Percentiles rank a stretch among this genome's conserved stretches.
These are phyloP conservation scores for Haberlea rhodopensis DNA, from an alignment of 257 asterid genomes.

Conservation along the genomic window DNA sequence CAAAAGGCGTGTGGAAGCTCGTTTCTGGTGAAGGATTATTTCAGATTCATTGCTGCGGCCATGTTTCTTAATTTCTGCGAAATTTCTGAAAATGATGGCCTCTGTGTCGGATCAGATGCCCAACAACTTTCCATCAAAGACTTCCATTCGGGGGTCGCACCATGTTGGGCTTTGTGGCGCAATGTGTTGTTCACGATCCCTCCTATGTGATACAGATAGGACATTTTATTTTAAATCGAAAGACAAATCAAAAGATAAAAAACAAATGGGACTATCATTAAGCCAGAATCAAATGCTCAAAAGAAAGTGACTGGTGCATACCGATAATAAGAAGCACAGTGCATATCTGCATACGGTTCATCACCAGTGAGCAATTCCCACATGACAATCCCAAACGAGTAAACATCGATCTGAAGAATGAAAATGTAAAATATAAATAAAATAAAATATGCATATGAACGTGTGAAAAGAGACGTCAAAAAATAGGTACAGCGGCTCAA, in stretches of 20 bases:
- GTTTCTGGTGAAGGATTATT: slow-evolving; percentile 36
- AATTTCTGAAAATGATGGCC: not conserved
- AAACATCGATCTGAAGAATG: slow-evolving; percentile 74
- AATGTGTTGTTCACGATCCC: slow-evolving; percentile 87
- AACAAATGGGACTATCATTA: not conserved
- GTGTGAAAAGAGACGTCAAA: not conserved
- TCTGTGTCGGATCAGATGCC: not conserved
- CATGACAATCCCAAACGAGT: slow-evolving; percentile 95
- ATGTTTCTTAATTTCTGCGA: slow-evolving; percentile 61
- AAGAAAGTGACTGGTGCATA: slow-evolving; percentile 31
- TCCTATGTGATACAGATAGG: slow-evolving; percentile 39
- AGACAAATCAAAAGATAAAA: not conserved
- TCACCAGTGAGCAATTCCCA: slow-evolving; percentile 99
- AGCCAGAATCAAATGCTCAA: slow-evolving; percentile 1
- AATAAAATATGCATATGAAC: not conserved
- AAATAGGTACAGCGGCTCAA: not conserved
- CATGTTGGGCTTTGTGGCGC: slow-evolving; percentile 89
- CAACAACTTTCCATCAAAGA: slow-evolving; percentile 77
- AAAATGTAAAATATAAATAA: not conserved
- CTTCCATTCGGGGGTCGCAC: slow-evolving; percentile 99
- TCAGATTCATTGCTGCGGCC: slow-evolving; percentile 96
- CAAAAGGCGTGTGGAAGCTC: slow-evolving; percentile 7
- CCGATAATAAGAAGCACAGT: slow-evolving; percentile 95
- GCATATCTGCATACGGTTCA: slow-evolving; percentile 96
- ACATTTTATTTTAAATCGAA: too few species aligned